These are phyloP conservation scores for Sporothrix phasma DNA, from an alignment of 2,329 filamentous ascomycete genomes.

Conservation along the genomic window DNA sequence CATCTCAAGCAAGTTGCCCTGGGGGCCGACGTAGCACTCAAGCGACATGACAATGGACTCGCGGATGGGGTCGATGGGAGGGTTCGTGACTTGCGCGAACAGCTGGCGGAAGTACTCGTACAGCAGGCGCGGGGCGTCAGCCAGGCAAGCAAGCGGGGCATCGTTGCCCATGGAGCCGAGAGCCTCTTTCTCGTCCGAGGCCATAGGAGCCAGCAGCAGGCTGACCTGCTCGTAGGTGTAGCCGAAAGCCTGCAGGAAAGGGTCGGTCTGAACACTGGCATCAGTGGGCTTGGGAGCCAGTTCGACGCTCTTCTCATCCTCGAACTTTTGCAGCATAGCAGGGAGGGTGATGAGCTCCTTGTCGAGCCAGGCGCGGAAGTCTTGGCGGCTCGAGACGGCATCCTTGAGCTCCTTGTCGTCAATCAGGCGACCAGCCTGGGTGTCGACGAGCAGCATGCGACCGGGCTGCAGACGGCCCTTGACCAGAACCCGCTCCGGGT, in stretches of 20 bases:
- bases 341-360: conserved; percentile 76
- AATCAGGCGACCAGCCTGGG: conserved; percentile 78
- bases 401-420: conserved; percentile 88
- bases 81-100: conserved; percentile 96
- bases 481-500: conserved; percentile 80
- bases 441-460: conserved; percentile 93
- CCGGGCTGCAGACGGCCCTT: conserved; percentile 91
- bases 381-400: conserved; percentile 73
- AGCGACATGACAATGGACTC: conserved; percentile 98
- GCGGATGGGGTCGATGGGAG: conserved; percentile 91
- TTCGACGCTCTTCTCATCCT: conserved; percentile 47
- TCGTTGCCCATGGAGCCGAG: conserved; percentile 98
- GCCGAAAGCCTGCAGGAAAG: conserved; percentile 74
- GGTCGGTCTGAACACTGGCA: conserved; percentile 69
- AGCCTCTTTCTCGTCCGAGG: conserved; percentile 92
- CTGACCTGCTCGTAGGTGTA: conserved; percentile 95
- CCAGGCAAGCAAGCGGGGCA: conserved; percentile 81
- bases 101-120: conserved; percentile 97
- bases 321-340: conserved; percentile 55
- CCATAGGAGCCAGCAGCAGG: conserved; percentile 87
- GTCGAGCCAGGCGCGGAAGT: conserved; percentile 84
- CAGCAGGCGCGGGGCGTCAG: conserved; percentile 77
- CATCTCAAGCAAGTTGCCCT: conserved; percentile 93
- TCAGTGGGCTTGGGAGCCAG: conserved; percentile 59
- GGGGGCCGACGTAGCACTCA: conserved; percentile 90